Percentiles rank a stretch among this genome's conserved stretches.
Evolutionary conservation across 768 basidiomycete genomes (phyloP).

Genomic region (Ramaria rubella): DNA sequence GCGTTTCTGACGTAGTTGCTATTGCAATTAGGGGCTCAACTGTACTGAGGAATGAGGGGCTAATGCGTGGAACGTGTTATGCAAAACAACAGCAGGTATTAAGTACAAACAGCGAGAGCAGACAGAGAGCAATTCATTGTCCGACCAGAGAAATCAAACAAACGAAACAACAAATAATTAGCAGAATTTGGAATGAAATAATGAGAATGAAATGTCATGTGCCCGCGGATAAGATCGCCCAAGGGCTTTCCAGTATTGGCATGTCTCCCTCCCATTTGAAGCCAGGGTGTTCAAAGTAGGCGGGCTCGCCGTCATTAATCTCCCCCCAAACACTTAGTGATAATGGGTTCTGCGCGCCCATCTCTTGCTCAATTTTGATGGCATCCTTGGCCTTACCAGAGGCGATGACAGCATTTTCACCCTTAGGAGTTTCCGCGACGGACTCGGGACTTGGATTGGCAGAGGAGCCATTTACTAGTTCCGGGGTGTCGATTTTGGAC

Average conservation of each 20-base stretch:
- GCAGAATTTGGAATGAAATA: not conserved
- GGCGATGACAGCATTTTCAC: conserved; percentile 28
- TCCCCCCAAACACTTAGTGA: conserved; percentile 56
- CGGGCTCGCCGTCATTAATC: conserved; percentile 68
- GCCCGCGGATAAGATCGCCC: conserved; percentile 49
- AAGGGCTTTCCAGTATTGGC: conserved; percentile 58
- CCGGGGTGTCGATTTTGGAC: conserved; percentile 70
- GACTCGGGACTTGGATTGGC: conserved; percentile 76
- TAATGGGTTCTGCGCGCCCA: conserved; percentile 38
- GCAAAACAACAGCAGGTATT: conserved; percentile 9
- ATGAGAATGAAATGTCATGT: not conserved
- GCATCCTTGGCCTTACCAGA: conserved; percentile 21
- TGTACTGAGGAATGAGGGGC: not conserved
- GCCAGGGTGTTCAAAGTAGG: conserved; percentile 49
- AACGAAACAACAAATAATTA: conserved; percentile 1
- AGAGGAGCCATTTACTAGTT: conserved; percentile 62
- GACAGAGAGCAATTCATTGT: not conserved
- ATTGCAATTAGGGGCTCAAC: not conserved
- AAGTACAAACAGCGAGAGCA: conserved; percentile 11
- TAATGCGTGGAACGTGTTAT: not conserved
- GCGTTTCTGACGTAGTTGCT: conserved; percentile 1
- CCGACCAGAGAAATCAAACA: conserved; percentile 5
- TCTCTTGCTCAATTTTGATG: conserved; percentile 33
- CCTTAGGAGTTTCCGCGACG: conserved; percentile 51
- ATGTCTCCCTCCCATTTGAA: conserved; percentile 76